Evolutionary conservation across 139 green algal genomes (phyloP).

Genomic region (Chlorella sp.): DNA sequence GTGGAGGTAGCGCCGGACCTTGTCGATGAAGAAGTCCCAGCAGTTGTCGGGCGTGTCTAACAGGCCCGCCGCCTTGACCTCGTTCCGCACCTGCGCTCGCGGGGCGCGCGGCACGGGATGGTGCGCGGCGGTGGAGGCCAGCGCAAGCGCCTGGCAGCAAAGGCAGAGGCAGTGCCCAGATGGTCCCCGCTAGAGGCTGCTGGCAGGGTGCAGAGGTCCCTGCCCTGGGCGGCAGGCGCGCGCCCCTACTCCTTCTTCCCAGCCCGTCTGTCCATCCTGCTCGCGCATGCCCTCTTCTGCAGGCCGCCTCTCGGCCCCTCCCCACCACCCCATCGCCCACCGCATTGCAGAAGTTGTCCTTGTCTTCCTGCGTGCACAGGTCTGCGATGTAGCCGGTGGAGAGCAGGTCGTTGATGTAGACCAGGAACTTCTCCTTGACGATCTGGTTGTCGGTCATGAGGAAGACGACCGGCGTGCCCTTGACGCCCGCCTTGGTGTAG

Average conservation of each 20-base stretch:
- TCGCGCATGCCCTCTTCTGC: no score
- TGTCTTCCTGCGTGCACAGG: constrained; percentile 62
- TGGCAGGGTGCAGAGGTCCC: no score
- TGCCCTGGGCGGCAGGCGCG: no score
- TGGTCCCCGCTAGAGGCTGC: no score
- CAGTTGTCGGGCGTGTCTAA: constrained; percentile 82
- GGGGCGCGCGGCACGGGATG: no score
- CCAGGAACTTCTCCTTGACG: constrained; percentile 87
- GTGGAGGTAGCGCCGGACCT: constrained; percentile 82
- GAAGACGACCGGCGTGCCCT: constrained; percentile 74
- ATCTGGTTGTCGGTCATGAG: constrained; percentile 92
- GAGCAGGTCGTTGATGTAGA: constrained; percentile 93
- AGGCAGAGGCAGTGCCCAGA: no score
- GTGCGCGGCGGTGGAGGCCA: no score
- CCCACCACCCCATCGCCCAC: constrained; percentile 81
- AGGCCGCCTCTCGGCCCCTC: no score
- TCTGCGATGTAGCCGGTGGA: constrained; percentile 80
- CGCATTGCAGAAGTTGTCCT: constrained; percentile 21
- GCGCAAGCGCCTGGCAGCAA: no score
- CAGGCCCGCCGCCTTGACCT: constrained; percentile 79
- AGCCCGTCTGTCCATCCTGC: no score
- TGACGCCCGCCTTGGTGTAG: constrained; percentile 76
- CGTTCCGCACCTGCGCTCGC: constrained; percentile 78
- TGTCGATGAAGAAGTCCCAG: constrained; percentile 91
- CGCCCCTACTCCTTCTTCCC: no score